A percentile compares a stretch with the other conserved stretches of the same genome.
These are phyloP conservation scores for Cladosporium sp. DNA, from an alignment of 2,329 filamentous ascomycete genomes.

Conservation along the genomic window DNA sequence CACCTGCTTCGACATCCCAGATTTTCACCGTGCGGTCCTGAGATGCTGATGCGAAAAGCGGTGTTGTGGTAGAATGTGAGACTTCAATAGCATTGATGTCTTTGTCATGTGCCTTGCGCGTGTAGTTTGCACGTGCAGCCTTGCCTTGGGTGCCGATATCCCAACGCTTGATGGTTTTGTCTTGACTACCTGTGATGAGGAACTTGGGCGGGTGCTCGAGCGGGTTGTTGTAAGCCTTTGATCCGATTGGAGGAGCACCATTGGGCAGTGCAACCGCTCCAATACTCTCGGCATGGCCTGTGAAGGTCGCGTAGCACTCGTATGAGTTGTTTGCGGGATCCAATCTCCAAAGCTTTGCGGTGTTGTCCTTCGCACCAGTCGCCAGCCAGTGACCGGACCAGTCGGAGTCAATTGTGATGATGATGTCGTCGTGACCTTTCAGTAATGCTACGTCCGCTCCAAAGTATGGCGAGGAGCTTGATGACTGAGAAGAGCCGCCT, in stretches of 20 bases:
- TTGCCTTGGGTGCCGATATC: slow-evolving; percentile 55
- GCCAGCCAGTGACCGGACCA: slow-evolving; percentile 97
- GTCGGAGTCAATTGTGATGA: slow-evolving; percentile 89
- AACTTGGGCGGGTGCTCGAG: slow-evolving; percentile 76
- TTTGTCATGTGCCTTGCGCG: slow-evolving; percentile 94
- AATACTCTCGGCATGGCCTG: slow-evolving; percentile 89
- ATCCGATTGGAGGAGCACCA: slow-evolving; percentile 60
- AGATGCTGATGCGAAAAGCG: slow-evolving; percentile 91
- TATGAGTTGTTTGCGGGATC: slow-evolving; percentile 71
- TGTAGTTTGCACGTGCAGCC: slow-evolving; percentile 67
- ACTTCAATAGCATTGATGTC: slow-evolving; percentile 95
- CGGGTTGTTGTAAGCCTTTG: slow-evolving; percentile 66
- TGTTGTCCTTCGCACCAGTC: slow-evolving; percentile 95
- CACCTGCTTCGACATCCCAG: slow-evolving; percentile 85
- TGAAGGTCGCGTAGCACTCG: slow-evolving; percentile 74
- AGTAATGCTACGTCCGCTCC: slow-evolving; percentile 83
- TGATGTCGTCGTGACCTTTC: slow-evolving; percentile 89
- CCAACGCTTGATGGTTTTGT: slow-evolving; percentile 94
- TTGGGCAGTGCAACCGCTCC: slow-evolving; percentile 83
- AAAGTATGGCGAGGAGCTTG: slow-evolving; percentile 55
- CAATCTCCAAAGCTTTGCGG: slow-evolving; percentile 81
- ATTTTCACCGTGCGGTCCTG: slow-evolving; percentile 97
- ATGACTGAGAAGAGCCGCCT: slow-evolving; percentile 20
- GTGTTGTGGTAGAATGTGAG: slow-evolving; percentile 56
- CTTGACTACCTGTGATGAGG: slow-evolving; percentile 86